phyloP scores from a whole-genome alignment of 179 eudicot genomes.

The Heliamphora pulchella region DNA sequence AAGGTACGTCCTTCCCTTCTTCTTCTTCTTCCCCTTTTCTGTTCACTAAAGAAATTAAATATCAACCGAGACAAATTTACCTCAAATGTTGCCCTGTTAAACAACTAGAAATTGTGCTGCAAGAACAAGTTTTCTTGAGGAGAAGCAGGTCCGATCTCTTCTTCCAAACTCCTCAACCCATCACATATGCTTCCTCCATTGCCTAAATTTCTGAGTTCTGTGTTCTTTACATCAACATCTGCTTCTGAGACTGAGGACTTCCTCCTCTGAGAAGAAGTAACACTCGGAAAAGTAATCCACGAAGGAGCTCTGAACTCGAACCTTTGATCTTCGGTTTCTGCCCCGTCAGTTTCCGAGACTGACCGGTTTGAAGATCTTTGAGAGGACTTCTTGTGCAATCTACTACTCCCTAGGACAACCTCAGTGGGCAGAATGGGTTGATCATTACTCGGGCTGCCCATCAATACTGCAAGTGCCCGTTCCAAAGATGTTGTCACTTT shows the following conservation, averaged over 20 bases:
- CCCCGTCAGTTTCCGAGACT: conserved; percentile 50
- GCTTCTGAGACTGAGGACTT: conserved; percentile 83
- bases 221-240: conserved; percentile 47
- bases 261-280: conserved; percentile 83
- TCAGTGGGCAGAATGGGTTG: conserved; percentile 88
- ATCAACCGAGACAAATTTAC: not conserved
- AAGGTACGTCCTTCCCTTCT: no score
- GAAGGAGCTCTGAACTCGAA: conserved; percentile 87
- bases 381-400: conserved; percentile 85
- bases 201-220: conserved; percentile 30
- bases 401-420: conserved; percentile 81
- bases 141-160: conserved; percentile 94
- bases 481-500: conserved; percentile 83
- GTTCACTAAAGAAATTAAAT: not conserved
- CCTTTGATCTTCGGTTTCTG: conserved; percentile 64
- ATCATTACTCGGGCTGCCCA: conserved; percentile 96
- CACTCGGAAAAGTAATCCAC: conserved; percentile 95
- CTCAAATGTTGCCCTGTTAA: not conserved
- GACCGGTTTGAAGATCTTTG: conserved; percentile 76
- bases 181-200: conserved; percentile 41
- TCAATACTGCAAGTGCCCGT: conserved; percentile 63
- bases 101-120: conserved; percentile 70
- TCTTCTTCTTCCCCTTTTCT: no score
- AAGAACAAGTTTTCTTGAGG: conserved; percentile 78
- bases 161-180: conserved; percentile 73